phyloP scores from a whole-genome alignment of 169 alveolate genomes.

The Cryptosporidium parvum region DNA sequence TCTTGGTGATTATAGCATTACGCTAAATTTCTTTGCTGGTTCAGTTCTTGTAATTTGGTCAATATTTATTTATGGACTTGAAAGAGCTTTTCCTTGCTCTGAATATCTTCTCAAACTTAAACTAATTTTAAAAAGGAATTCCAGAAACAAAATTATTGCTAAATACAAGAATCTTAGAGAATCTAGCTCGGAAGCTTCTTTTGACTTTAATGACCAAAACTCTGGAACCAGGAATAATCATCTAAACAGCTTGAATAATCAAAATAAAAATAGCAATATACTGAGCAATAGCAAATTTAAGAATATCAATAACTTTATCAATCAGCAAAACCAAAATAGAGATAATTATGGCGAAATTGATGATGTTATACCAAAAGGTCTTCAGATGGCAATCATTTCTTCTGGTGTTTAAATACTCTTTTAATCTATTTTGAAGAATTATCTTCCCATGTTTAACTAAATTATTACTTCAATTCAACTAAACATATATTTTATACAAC shows the following conservation, averaged over 20 bases:
- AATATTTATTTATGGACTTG: conserved; percentile 60
- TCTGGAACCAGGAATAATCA: background rate
- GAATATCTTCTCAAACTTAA: conserved; percentile 3
- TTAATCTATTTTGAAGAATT: background rate
- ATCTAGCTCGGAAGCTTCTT: conserved; percentile 40
- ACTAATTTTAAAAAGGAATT: conserved; percentile 23
- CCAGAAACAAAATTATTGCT: conserved; percentile 35
- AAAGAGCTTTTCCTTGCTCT: conserved; percentile 24
- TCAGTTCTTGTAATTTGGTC: conserved; percentile 69
- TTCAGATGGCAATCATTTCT: conserved; percentile 51
- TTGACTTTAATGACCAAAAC: background rate
- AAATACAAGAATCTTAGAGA: conserved; percentile 56
- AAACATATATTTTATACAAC: background rate
- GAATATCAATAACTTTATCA: conserved; percentile 1
- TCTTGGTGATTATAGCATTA: conserved; percentile 58
- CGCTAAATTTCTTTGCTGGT: conserved; percentile 22
- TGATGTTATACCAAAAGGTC: conserved; percentile 69
- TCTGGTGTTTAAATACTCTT: conserved; percentile 13
- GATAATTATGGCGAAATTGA: conserved; percentile 5
- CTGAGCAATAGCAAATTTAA: conserved; percentile 6
- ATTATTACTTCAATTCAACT: background rate
- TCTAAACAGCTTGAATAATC: background rate
- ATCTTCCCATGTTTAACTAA: background rate
- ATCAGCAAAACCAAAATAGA: background rate
- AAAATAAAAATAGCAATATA: background rate